phyloP scores from a whole-genome alignment of 2,329 filamentous ascomycete genomes.

The Geosmithia putterillii region DNA sequence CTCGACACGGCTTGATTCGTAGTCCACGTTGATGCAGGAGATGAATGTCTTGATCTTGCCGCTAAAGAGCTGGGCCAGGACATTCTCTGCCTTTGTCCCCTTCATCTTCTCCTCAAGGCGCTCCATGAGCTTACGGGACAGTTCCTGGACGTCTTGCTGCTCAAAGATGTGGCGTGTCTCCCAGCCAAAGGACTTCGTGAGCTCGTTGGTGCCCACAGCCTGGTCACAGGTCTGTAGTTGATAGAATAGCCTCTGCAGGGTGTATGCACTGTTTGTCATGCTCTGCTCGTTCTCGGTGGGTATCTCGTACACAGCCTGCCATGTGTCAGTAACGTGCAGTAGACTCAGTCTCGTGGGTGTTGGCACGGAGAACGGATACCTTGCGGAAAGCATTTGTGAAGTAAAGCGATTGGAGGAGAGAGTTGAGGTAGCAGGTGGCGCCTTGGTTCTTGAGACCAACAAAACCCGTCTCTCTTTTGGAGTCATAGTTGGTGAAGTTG shows the following conservation, averaged over 20 bases:
- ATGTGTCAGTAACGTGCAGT: neutral
- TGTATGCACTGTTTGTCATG: conserved; percentile 81
- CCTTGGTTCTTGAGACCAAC: conserved; percentile 96
- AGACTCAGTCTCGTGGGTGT: conserved; percentile 4
- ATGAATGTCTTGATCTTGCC: conserved; percentile 99
- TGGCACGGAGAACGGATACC: conserved; percentile 27
- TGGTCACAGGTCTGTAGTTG: conserved; percentile 76
- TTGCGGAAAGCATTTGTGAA: conserved; percentile 92
- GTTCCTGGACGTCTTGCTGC: conserved; percentile 95
- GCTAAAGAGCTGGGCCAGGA: conserved; percentile 81
- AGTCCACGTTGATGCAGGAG: conserved; percentile 95
- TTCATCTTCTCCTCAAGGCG: conserved; percentile 98
- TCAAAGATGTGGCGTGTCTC: conserved; percentile 96
- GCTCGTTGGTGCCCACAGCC: conserved; percentile 81
- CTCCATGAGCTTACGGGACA: conserved; percentile 95
- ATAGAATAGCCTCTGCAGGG: conserved; percentile 88
- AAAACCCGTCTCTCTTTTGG: conserved; percentile 97
- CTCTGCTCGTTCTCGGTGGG: conserved; percentile 78
- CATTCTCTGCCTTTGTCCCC: conserved; percentile 81
- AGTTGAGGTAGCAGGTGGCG: conserved; percentile 82
- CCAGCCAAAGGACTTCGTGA: conserved; percentile 97
- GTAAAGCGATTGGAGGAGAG: conserved; percentile 70
- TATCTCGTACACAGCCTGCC: conserved; percentile 87
- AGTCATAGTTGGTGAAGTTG: conserved; percentile 90
- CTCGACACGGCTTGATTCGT: conserved; percentile 88